Conservation (phyloP, 805 yeast genomes). For the Wickerhamiella domercqiae region DNA sequence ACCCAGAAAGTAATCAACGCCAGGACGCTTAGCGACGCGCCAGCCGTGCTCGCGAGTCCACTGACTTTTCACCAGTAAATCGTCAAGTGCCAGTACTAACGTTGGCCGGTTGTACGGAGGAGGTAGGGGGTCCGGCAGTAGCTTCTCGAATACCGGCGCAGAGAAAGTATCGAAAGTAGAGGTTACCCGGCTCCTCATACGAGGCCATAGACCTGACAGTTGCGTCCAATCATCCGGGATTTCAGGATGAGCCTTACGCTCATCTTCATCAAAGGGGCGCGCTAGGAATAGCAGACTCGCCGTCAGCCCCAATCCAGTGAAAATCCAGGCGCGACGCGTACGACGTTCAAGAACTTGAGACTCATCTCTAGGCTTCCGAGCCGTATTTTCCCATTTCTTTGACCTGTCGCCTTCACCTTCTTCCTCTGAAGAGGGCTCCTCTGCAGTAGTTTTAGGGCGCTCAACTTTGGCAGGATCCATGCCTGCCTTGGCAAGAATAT, state of each 20-base stretch:
- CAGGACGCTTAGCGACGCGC: constrained; percentile 99
- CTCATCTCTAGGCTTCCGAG: constrained; percentile 25
- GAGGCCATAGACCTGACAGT: constrained; percentile 45
- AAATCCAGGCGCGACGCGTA: constrained; percentile 49
- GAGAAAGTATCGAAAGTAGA: constrained; percentile 69
- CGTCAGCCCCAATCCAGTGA: constrained; percentile 30
- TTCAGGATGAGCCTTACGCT: constrained; percentile 41
- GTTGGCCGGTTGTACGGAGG: constrained; percentile 92
- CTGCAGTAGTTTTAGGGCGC: constrained; percentile 8
- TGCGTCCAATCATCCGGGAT: constrained; percentile 49
- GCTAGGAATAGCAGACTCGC: constrained; percentile 47
- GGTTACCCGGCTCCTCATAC: constrained; percentile 57
- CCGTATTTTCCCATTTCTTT: constrained; percentile 40
- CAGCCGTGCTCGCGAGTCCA: constrained; percentile 91
- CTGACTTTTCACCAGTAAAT: constrained; percentile 73
- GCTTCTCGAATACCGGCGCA: constrained; percentile 86
- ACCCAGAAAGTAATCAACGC: constrained; percentile 89
- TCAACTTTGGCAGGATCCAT: constrained; percentile 37
- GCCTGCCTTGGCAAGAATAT: constrained; percentile 70
- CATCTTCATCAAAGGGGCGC: constrained; percentile 75
- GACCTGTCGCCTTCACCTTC: constrained; percentile 12
- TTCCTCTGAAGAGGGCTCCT: constrained; percentile 3
- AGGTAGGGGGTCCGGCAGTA: constrained; percentile 84
- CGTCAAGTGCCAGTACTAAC: constrained; percentile 77
- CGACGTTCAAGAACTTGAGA: constrained; percentile 37